Base-by-base conservation (phyloP, 805 yeast genomes). In the Myxozyma neotropica region DNA sequence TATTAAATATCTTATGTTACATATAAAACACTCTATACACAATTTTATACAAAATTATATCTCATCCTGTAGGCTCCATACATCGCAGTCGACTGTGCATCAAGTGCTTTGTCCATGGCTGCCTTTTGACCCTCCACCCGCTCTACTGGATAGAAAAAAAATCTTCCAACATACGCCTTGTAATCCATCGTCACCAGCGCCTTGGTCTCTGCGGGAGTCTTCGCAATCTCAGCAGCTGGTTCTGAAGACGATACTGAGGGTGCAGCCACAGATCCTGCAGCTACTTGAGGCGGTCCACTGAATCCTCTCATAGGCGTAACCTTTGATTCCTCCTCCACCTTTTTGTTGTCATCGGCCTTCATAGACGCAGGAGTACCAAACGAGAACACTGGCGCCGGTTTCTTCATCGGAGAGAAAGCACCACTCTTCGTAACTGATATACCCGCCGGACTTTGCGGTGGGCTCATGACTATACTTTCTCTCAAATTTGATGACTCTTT, bases 391-490 rank as follows among this genome's bases (percentile, higher is more conserved):
- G 33, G 33, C 10, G 33, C 33, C 6, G 33, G 33, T 7, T 6
- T 29, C 33, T 29, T 29, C 33, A 6, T 10, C n/a, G n/a, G n/a
- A n/a, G 36, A 13, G n/a, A 15, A 15, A 21, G 26, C 8, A 42
- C 24, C n/a, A n/a, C 24, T 45, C 13, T 29, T 36, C n/a, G 36
- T 36, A n/a, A n/a, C n/a, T n/a, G n/a, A n/a, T n/a, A n/a, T n/a
- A 17, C 5, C 23, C 24, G 1, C 27, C 2, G 61, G 61, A 40
- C 51, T 52, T 42, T 36, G 49, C n/a, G 56, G 61, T 4, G 62
- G 58, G 24, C 62, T 53, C 52, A 44, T 42, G 4, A 62, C 58
- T 2, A 60, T 24, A 45, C 66, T 62, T 29, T 62, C 61, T 8
- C 64, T 57, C 48, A 62, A 40, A 12, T 31, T 13, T 8, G 66